Percentiles rank a stretch among this genome's conserved stretches.
These are phyloP conservation scores for Candida neerlandica DNA, from an alignment of 1,139 yeast species.

Conservation along the genomic window DNA sequence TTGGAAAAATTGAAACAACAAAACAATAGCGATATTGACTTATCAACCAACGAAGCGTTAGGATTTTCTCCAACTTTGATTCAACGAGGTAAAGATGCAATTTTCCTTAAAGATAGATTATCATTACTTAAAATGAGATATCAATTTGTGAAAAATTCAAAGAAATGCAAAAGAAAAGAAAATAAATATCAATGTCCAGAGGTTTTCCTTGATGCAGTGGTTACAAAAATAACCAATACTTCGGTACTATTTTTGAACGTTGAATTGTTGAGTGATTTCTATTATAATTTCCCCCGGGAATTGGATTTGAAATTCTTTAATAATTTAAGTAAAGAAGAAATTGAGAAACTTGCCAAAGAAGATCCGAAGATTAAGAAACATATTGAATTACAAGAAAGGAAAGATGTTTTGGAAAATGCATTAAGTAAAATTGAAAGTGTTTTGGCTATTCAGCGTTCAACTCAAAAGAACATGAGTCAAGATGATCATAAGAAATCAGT, in stretches of 20 bases:
- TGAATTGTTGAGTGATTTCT: slow-evolving; percentile 90
- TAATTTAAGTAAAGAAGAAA: slow-evolving; percentile 68
- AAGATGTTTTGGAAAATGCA: slow-evolving; percentile 84
- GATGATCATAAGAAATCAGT: slow-evolving; percentile 17
- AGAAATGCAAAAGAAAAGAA: slow-evolving; percentile 71
- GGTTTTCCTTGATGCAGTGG: slow-evolving; percentile 87
- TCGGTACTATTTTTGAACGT: slow-evolving; percentile 92
- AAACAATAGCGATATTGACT: slow-evolving; percentile 46
- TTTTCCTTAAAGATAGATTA: slow-evolving; percentile 79
- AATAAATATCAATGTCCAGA: slow-evolving; percentile 94
- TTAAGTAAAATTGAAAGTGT: slow-evolving; percentile 85
- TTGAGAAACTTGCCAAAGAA: slow-evolving; percentile 90
- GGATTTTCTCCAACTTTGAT: slow-evolving; percentile 77
- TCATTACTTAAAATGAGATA: slow-evolving; percentile 73
- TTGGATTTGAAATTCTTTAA: slow-evolving; percentile 74
- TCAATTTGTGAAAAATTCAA: slow-evolving; percentile 71
- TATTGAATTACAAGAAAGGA: slow-evolving; percentile 89
- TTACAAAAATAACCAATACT: slow-evolving; percentile 88
- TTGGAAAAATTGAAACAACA: slow-evolving; percentile 55
- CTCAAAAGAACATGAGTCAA: slow-evolving; percentile 12
- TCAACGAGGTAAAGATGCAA: slow-evolving; percentile 78
- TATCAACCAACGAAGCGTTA: slow-evolving; percentile 60
- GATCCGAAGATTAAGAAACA: slow-evolving; percentile 90
- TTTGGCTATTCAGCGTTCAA: slow-evolving; percentile 65
- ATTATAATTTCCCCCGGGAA: slow-evolving; percentile 94